A percentile compares a stretch with the other conserved stretches of the same genome.
Conservation (phyloP, 2,329 filamentous ascomycete species). For the Hypoxylon sp. region DNA sequence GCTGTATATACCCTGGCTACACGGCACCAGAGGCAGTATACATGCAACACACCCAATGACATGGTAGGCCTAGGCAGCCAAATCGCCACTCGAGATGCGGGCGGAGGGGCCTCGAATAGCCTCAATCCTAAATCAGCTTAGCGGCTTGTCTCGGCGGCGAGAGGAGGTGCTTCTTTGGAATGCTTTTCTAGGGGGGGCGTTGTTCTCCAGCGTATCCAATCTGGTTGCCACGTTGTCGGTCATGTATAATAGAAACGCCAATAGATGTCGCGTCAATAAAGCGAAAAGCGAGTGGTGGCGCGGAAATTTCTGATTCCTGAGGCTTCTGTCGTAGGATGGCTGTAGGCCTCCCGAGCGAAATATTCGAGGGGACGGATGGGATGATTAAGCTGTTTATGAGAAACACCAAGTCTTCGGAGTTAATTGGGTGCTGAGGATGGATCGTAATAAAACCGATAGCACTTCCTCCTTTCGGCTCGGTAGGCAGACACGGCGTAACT, state of each 20-base stretch:
- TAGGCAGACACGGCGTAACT: constrained; percentile 18
- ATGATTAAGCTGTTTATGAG: constrained; percentile 8
- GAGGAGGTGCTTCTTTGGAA: constrained; percentile 1
- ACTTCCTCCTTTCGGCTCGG: constrained; percentile 27
- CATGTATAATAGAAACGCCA: neutral
- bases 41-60: constrained; percentile 36
- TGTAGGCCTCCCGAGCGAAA: constrained; percentile 1
- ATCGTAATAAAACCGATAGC: constrained; percentile 16
- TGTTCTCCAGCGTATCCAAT: constrained; percentile 1
- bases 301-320: constrained; percentile 9
- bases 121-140: constrained; percentile 32
- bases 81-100: constrained; percentile 13
- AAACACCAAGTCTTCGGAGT: constrained; percentile 6
- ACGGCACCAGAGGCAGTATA: constrained; percentile 12
- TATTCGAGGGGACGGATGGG: constrained; percentile 4
- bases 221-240: constrained; percentile 11
- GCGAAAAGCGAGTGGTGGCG: constrained; percentile 2
- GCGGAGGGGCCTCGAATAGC: constrained; percentile 34
- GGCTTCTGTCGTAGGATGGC: constrained; percentile 15
- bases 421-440: constrained; percentile 8
- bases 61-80: constrained; percentile 26
- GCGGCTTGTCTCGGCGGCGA: constrained; percentile 2
- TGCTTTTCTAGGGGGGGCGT: neutral
- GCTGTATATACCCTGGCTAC: constrained; percentile 5
- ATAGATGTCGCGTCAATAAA: neutral